phyloP scores from a whole-genome alignment of 108 stramenopile genomes.

The Nannochloropsis salina region DNA sequence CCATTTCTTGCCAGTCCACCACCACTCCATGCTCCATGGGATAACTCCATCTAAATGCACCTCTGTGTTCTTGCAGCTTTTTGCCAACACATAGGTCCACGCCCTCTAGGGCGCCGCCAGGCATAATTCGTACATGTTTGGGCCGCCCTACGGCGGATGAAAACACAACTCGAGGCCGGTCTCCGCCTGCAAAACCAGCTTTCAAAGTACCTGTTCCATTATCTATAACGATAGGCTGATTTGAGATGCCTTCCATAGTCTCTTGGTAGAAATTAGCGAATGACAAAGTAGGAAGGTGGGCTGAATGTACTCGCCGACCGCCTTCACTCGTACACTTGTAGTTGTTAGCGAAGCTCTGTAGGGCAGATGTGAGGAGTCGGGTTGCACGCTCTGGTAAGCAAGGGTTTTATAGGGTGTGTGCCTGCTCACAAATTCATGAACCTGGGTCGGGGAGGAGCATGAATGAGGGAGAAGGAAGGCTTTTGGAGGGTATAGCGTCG shows the following conservation, averaged over 20 bases:
- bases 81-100: constrained; percentile 75
- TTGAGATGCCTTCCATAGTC: background rate
- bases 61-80: constrained; percentile 77
- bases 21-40: constrained; percentile 87
- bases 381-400: no score
- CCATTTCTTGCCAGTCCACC: constrained; percentile 87
- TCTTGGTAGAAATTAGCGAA: no score
- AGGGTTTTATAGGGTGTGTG: no score
- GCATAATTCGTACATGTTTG: constrained; percentile 90
- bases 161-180: constrained; percentile 73
- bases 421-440: no score
- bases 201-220: constrained; percentile 81
- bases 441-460: no score
- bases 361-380: no score
- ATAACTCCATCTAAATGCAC: constrained; percentile 75
- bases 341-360: no score
- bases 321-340: no score
- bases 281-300: no score
- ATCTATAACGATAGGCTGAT: constrained; percentile 93
- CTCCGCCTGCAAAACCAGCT: constrained; percentile 93
- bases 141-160: constrained; percentile 76
- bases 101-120: constrained; percentile 83
- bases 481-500: no score
- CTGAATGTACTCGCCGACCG: no score
- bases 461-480: no score